Conservation (phyloP, 495 filamentous ascomycete species). For the Neurospora sp. region DNA sequence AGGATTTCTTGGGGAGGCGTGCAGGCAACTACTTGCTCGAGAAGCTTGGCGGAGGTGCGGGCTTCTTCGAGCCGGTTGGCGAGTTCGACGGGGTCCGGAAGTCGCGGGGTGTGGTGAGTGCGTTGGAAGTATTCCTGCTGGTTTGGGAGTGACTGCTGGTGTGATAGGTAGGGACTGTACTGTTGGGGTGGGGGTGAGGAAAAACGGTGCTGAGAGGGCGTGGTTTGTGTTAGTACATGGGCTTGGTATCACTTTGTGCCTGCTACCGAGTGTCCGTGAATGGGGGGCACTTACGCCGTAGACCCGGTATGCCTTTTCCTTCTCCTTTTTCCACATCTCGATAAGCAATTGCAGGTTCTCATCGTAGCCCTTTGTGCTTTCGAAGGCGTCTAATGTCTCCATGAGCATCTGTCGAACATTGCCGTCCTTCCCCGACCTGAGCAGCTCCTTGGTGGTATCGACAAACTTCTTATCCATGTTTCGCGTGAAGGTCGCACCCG, state of each 20-base stretch:
- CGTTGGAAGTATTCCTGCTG: constrained; percentile 34
- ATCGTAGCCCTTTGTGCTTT: constrained; percentile 56
- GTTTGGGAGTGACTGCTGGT: neutral
- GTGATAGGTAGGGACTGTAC: neutral
- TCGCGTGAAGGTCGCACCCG: constrained; percentile 75
- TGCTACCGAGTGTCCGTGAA: neutral
- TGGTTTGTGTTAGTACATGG: neutral
- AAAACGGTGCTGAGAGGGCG: neutral
- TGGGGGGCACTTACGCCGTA: constrained; percentile 25
- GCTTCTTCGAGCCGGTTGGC: constrained; percentile 81
- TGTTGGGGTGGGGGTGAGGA: neutral
- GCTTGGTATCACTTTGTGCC: neutral
- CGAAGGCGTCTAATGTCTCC: constrained; percentile 73
- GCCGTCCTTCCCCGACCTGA: constrained; percentile 60
- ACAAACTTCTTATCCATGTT: constrained; percentile 79
- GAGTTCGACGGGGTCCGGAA: constrained; percentile 74
- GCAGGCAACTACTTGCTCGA: constrained; percentile 77
- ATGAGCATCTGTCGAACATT: constrained; percentile 74
- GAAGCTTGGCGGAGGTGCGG: constrained; percentile 75
- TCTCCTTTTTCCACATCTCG: constrained; percentile 87
- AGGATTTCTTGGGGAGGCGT: constrained; percentile 70
- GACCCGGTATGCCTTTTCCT: constrained; percentile 44
- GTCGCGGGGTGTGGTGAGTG: constrained; percentile 29
- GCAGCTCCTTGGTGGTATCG: constrained; percentile 60
- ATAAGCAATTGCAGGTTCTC: constrained; percentile 55